Percentiles rank a stretch among this genome's conserved stretches.
These are phyloP conservation scores for Trichoderma orchidacearum DNA, from an alignment of 495 filamentous ascomycete species.

Conservation along the genomic window DNA sequence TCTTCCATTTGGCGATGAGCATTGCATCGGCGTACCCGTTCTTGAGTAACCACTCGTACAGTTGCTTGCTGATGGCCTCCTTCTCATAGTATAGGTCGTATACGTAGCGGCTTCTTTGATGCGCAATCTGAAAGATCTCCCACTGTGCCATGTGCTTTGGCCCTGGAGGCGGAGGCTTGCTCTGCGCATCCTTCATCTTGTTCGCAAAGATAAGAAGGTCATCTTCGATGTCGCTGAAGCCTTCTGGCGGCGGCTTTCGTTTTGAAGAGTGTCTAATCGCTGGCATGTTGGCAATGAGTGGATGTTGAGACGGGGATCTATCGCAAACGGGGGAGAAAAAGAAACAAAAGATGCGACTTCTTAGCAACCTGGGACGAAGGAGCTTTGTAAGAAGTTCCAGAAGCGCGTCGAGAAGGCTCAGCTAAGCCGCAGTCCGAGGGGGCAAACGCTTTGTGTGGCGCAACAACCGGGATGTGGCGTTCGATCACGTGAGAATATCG, in stretches of 20 bases:
- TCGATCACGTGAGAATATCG: background rate
- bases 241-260: conserved; percentile 84
- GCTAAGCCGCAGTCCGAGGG: background rate
- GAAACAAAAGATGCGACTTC: background rate
- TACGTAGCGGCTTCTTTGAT: conserved; percentile 86
- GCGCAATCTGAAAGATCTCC: conserved; percentile 95
- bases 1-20: conserved; percentile 99
- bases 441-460: background rate
- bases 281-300: conserved; percentile 48
- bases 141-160: conserved; percentile 76
- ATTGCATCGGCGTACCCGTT: conserved; percentile 90
- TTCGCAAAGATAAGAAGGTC: conserved; percentile 90
- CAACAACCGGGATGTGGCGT: background rate
- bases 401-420: background rate
- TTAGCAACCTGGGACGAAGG: no score
- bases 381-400: background rate
- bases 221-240: conserved; percentile 94
- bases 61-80: conserved; percentile 76
- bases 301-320: background rate
- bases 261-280: conserved; percentile 63
- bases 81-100: conserved; percentile 98
- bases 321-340: no score
- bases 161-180: conserved; percentile 39
- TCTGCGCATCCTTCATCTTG: conserved; percentile 98
- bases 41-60: conserved; percentile 96